phyloP scores from a whole-genome alignment of 2,329 filamentous ascomycete species.

The Hyphodiscus sp. region DNA sequence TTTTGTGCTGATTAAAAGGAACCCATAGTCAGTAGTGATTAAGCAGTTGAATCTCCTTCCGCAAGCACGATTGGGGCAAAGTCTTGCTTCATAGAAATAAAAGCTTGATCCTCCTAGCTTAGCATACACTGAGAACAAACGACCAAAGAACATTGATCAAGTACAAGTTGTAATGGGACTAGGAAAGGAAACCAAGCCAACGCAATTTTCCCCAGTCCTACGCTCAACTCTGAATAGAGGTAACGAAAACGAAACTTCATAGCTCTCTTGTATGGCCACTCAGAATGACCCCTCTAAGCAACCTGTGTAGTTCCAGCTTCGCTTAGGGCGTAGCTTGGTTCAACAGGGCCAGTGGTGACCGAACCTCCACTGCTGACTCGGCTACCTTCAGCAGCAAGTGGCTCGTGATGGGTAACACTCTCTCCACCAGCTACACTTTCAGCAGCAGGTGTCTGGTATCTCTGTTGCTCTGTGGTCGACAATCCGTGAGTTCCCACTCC shows the following conservation, averaged over 20 bases:
- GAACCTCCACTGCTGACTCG: slow-evolving; percentile 21
- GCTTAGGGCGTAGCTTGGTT: slow-evolving; percentile 11
- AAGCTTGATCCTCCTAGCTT: neutral
- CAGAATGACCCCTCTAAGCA: neutral
- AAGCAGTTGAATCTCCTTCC: too few species aligned
- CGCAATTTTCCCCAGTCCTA: neutral
- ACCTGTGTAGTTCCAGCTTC: slow-evolving; percentile 4
- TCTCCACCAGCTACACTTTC: slow-evolving; percentile 16
- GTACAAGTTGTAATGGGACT: neutral
- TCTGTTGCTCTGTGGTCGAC: slow-evolving; percentile 9
- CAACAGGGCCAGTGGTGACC: slow-evolving; percentile 16
- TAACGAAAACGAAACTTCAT: neutral
- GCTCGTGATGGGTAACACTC: slow-evolving; percentile 4
- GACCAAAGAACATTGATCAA: neutral
- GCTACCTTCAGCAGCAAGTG: slow-evolving; percentile 12
- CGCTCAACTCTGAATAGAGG: neutral
- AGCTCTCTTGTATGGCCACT: neutral
- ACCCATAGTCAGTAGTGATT: too few species aligned
- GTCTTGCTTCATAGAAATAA: neutral
- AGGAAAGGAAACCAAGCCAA: neutral
- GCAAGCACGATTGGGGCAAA: neutral
- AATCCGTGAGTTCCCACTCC: slow-evolving; percentile 1
- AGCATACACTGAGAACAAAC: neutral
- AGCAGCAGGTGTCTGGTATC: slow-evolving; percentile 2
- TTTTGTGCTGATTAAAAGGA: too few species aligned